Conservation (phyloP, 345 rosid genomes). For the Heritiera littoralis region DNA sequence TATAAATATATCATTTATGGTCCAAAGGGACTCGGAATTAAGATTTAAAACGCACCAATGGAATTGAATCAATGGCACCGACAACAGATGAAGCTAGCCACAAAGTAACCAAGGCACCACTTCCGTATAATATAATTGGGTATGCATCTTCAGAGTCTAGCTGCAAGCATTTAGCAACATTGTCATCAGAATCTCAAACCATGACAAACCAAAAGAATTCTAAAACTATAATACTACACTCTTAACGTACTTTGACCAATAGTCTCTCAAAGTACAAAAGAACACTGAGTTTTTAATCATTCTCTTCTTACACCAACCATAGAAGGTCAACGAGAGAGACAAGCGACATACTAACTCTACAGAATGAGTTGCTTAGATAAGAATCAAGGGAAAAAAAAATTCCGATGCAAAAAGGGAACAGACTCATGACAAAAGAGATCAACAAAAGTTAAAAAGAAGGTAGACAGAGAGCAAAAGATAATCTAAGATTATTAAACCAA, state of each 20-base stretch:
- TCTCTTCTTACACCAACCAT: neutral
- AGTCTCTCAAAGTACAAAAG: neutral
- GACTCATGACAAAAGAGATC: neutral
- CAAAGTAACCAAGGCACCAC: slow-evolving; percentile 59
- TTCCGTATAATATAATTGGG: slow-evolving; percentile 54
- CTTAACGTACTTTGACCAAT: too few species aligned
- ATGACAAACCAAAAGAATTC: neutral
- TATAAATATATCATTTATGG: neutral
- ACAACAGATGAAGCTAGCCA: slow-evolving; percentile 67
- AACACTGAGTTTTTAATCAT: neutral
- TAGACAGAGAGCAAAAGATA: neutral
- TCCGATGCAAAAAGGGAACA: neutral
- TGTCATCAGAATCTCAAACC: neutral
- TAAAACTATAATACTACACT: neutral
- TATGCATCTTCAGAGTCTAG: slow-evolving; percentile 56
- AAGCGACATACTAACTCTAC: neutral
- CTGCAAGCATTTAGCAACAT: slow-evolving; percentile 38
- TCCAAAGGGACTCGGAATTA: neutral
- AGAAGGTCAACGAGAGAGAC: neutral
- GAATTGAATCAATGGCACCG: slow-evolving; percentile 76
- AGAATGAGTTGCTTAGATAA: slow-evolving; percentile 28
- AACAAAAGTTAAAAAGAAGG: neutral
- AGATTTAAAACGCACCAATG: slow-evolving; percentile 52
- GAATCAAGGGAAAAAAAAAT: neutral
- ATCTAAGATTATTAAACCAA: too few species aligned